Evolutionary conservation across 2,329 filamentous ascomycete species (phyloP), one percentile per base, ranked within the genome.

Genomic region (Hymenoscyphus fructigenus): DNA sequence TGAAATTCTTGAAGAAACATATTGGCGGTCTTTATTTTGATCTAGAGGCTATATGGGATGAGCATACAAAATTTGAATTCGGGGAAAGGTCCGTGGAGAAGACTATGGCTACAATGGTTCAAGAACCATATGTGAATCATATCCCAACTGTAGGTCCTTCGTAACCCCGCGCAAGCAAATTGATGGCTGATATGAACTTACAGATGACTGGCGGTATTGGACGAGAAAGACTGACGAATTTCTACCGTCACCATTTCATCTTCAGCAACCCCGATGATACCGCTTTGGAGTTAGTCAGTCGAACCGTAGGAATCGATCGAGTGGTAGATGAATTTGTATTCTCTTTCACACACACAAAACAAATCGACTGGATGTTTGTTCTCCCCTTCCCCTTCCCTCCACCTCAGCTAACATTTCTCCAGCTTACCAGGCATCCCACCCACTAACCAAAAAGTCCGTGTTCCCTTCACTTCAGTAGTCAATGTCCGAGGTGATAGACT

Each of bases 21-120:
- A 77, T 90, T 2, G 78, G 79, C 0, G 91, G 90, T 0, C 90
- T 90, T 0, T 84, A 82, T 66, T 92, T 93, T 71, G 88, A 93
- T 69, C 83, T 93, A 9, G 91, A 93, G 73, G 82, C 83, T 1
- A 88, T 93, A 59, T 94, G 91, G 91, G 89, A 92, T 7, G 89
- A 93, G 75, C 90, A 94, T 74, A 90, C 88, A 0, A 82, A 83
- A 55, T 89, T 84, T 69, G 89, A 93, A 73, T 93, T 93, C 74
- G 85, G 76, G 1, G 85, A 88, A 63, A 83, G 89, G 12, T 85
- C 85, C 1, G 89, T 92, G 0, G 86, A 86, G 67, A 84, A 86
- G 68, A 93, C 90, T 0, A 93, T 93, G 90, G 82, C 81, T n/a
- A 93, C 90, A 0, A 93, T 93, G 90, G 89, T 92, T 1, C 82